A percentile compares a stretch with the other conserved stretches of the same genome.
These are phyloP conservation scores for Triticum turgidum DNA, from an alignment of 176 grass and related monocot species.

Conservation along the genomic window DNA sequence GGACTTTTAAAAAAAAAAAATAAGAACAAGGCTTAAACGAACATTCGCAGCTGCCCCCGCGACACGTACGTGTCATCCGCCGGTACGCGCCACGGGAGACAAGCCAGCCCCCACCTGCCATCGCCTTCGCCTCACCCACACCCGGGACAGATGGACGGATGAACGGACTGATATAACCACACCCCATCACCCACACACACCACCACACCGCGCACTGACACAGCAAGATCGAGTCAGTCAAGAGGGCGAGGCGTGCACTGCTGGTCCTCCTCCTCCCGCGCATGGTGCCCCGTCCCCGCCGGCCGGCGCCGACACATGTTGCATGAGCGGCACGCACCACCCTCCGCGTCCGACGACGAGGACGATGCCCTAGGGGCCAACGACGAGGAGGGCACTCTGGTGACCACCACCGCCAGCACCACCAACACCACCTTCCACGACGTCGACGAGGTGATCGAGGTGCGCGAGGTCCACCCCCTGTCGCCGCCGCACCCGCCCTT, in stretches of 20 bases:
- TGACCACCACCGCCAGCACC: neutral
- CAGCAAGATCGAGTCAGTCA: neutral
- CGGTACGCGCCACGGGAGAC: conserved; percentile 33
- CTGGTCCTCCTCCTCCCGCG: neutral
- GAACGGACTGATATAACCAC: conserved; percentile 5
- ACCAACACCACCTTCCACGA: conserved; percentile 50
- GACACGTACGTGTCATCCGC: conserved; percentile 38
- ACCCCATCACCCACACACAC: neutral
- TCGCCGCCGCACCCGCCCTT: conserved; percentile 3
- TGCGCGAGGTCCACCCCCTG: conserved; percentile 81
- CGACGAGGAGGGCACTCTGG: neutral
- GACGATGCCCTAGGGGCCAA: neutral
- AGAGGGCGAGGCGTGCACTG: neutral
- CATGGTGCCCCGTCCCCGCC: conserved; percentile 29
- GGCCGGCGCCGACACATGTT: conserved; percentile 43
- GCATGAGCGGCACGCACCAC: conserved; percentile 47
- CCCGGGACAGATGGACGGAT: neutral
- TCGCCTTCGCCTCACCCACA: neutral
- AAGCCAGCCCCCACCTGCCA: neutral
- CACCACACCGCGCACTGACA: neutral
- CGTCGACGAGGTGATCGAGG: conserved; percentile 33
- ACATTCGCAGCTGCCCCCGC: too few relatives aligned
- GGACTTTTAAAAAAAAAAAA: too few relatives aligned
- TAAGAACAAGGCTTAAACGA: too few relatives aligned
- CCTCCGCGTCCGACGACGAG: conserved; percentile 4